Evolutionary conservation across 192 early-diverging fungal species (phyloP).

Genomic region (Podila clonocystis): DNA sequence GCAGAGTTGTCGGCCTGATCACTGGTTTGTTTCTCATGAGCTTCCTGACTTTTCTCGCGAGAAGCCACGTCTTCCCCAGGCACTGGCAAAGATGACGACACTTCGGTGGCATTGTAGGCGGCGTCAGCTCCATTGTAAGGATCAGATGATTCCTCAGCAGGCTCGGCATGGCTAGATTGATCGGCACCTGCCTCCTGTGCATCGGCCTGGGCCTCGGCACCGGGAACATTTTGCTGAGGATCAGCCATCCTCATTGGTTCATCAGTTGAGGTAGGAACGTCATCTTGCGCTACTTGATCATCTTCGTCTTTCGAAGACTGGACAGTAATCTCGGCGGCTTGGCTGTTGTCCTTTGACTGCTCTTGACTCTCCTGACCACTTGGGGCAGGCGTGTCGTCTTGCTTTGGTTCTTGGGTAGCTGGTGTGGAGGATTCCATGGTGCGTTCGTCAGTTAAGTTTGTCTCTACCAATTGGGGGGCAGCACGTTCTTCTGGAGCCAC

Average conservation of each 20-base stretch:
- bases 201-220: not conserved
- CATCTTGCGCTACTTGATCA: not conserved
- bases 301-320: not conserved
- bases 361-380: too few relatives aligned
- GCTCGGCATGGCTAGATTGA: not conserved
- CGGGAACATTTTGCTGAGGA: not conserved
- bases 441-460: too few relatives aligned
- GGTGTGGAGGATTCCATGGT: too few relatives aligned
- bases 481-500: too few relatives aligned
- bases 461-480: too few relatives aligned
- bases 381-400: too few relatives aligned
- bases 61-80: conserved; percentile 1
- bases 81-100: conserved; percentile 13
- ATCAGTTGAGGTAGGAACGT: not conserved
- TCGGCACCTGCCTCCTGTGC: not conserved
- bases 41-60: not conserved
- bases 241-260: not conserved
- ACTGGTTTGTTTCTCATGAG: conserved; percentile 5
- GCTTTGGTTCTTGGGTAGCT: too few relatives aligned
- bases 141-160: conserved; percentile 1
- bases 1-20: not conserved
- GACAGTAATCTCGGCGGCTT: not conserved
- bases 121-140: conserved; percentile 26
- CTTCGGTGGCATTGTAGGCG: conserved; percentile 21
- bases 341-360: not conserved